Percentiles rank a stretch among this genome's conserved stretches.
Conservation (phyloP, 108 stramenopile genomes). For the Nitzschia palea region DNA sequence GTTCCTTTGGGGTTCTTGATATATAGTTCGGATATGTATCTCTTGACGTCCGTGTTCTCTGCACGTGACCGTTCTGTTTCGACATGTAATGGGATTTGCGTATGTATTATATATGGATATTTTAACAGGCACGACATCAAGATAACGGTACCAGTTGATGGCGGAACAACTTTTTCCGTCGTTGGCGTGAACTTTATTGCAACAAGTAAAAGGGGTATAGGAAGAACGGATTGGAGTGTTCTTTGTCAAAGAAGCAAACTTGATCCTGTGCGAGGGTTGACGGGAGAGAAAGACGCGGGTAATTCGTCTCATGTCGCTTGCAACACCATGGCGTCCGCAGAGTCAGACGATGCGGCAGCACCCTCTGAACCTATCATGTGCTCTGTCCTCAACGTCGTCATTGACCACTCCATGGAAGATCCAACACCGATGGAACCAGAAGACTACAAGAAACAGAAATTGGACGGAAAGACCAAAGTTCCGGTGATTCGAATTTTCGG, state of each 20-base stretch:
- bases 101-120: no score
- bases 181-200: no score
- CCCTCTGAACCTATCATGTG: slow-evolving; percentile 2
- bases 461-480: slow-evolving; percentile 24
- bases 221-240: background rate
- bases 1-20: no score
- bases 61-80: no score
- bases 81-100: no score
- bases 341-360: background rate
- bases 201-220: no score
- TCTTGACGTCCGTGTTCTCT: no score
- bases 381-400: slow-evolving; percentile 77
- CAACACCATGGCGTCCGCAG: background rate
- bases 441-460: slow-evolving; percentile 42
- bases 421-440: slow-evolving; percentile 69
- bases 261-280: background rate
- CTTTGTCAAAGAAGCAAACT: background rate
- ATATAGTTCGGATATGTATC: no score
- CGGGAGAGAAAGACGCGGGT: background rate
- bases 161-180: no score
- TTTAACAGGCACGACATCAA: no score
- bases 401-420: slow-evolving; percentile 76
- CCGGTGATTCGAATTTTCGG: slow-evolving; percentile 85
- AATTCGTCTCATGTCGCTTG: background rate
- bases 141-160: no score